These are phyloP conservation scores for Coemansia sp. DNA, from an alignment of 192 early-diverging fungal genomes.

Conservation along the genomic window DNA sequence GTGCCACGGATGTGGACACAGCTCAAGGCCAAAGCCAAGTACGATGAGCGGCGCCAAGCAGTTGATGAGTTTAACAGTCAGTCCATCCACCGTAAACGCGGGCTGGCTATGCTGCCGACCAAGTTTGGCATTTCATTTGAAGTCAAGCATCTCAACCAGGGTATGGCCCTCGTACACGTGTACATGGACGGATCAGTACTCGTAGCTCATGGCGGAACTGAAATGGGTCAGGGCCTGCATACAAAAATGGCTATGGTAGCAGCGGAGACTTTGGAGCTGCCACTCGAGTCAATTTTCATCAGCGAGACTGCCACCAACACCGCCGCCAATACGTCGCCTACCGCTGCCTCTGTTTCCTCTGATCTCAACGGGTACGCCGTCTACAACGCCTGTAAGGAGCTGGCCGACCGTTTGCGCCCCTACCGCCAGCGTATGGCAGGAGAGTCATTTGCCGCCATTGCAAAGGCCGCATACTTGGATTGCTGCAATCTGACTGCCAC, in stretches of 20 bases:
- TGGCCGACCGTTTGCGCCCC: conserved; percentile 69
- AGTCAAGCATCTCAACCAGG: conserved; percentile 76
- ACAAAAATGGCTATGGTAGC: conserved; percentile 87
- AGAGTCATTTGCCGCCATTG: conserved; percentile 55
- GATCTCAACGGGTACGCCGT: conserved; percentile 85
- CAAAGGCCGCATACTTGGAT: conserved; percentile 69
- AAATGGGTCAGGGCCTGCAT: conserved; percentile 90
- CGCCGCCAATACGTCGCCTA: conserved; percentile 76
- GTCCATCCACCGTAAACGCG: conserved; percentile 76
- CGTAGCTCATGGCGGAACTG: conserved; percentile 80
- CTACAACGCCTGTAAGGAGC: conserved; percentile 70
- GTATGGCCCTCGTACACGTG: conserved; percentile 77
- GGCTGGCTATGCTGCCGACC: conserved; percentile 74
- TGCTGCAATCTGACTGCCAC: conserved; percentile 75
- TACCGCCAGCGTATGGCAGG: conserved; percentile 61
- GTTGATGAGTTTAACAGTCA: conserved; percentile 68
- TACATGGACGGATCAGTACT: conserved; percentile 84
- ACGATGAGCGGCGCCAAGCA: conserved; percentile 51
- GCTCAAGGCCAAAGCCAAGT: conserved; percentile 58
- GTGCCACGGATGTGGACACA: conserved; percentile 68
- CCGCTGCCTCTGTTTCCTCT: conserved; percentile 74
- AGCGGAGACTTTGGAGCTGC: conserved; percentile 75
- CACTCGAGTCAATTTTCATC: conserved; percentile 64
- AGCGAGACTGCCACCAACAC: conserved; percentile 75
- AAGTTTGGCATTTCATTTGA: conserved; percentile 83